Base-by-base conservation (phyloP, 495 filamentous ascomycete species). In the Penicillium bovifimosum region DNA sequence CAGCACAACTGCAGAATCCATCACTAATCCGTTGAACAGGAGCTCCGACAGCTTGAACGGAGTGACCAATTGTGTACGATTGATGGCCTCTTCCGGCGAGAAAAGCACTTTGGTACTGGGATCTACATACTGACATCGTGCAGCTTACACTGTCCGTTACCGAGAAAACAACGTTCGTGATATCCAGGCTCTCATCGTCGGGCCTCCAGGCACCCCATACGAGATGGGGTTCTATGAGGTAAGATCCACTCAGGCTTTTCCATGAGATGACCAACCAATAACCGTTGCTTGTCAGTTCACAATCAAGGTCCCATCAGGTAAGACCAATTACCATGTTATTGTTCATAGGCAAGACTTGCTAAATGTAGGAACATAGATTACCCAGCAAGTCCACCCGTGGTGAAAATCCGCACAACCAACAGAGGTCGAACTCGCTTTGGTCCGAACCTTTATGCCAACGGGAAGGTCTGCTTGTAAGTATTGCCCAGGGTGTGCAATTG, bases 151-250 rank as follows among this genome's bases (percentile, higher is more conserved):
- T 10, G 89, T 96, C 50, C 84, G 84, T 33, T 96, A 86, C 61
- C 76, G 85, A 31, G 93, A 97, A 64, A 80, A 80, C 50, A 90
- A 98, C 68, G 85, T 96, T 42, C 86, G 91, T 29, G 86, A 92
- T 54, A 86, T 98, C 36, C 85, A 82, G 58, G 95, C 92, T 31
- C 68, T 97, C 42, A 88, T 98, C 53, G 81, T 98, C 47, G 93
- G 93, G 0, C 92, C 95, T 7, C 91, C 93, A 42, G 91, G 92
- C 47, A 95, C 93, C 0, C 91, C 93, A 0, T 98, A 98, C 66
- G 90, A 96, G 60, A 95, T 95, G 62, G 93, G 92, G 4, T 96
- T 96, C 76, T 98, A 96, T 62, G 88, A 96, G 81, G 90, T 92
- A 41, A 38, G 76, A 14, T 24, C 9, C 10, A 34, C 5, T 9